Base-by-base conservation (phyloP, 2,329 filamentous ascomycete species). In the Hymenoscyphus occultus region DNA sequence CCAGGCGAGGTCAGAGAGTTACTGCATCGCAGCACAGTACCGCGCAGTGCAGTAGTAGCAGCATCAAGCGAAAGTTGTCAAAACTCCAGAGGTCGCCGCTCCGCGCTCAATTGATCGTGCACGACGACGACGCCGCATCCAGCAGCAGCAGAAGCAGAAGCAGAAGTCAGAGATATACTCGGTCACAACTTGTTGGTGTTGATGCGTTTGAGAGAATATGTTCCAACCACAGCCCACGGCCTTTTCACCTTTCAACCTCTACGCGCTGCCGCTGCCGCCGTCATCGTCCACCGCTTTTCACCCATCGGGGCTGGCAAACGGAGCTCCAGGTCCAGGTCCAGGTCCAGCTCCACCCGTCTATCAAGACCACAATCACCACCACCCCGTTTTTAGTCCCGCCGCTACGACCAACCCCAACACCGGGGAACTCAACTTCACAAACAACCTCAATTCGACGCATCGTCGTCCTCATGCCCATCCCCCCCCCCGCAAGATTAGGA, bases 211-310 rank as follows among this genome's bases (percentile, higher is more conserved):
- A 35, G 35, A 35, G 35, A 35, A 10, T 35, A 75, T 75, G 73
- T 74, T 75, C 70, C 73, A 74, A 68, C 73, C 73, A 72, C 73
- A 74, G 64, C 58, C 73, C 45, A 74, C 72, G 54, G 71, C 73
- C 31, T 73, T 62, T 64, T 69, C 68, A 60, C 51, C 71, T 39
- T 73, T 72, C 63, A 68, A 68, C 40, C 61, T 70, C 13, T 72
- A 72, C 69, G 70, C 70, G 48, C 51, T 65, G 19, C 9, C 14
- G 16, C 13, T 56, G 32, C 62, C 64, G 32, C 62, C 64, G 10
- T 35, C 35, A 19, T 62, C 63, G 12, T 35, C 64, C 57, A n/a
- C 54, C 63, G 62, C 64, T 14, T 71, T 69, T 61, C 67, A 68
- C 62, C 61, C 69, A n/a, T 12, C 64, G 19, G 48, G 39, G 48